Conservation (phyloP, 257 asterid species). For the Solanum rostratum region DNA sequence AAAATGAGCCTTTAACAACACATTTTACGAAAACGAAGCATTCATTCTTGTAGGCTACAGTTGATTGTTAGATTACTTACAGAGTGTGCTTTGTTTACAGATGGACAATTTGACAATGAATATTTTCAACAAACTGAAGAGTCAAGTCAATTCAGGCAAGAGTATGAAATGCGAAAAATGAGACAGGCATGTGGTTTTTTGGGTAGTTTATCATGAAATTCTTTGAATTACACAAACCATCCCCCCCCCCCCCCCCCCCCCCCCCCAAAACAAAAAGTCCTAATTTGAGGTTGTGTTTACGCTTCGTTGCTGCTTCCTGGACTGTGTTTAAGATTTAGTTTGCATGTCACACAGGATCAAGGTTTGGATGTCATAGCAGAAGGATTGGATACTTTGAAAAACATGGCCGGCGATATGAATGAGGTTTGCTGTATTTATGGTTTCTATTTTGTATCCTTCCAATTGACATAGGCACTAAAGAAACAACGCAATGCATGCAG, state of each 20-base stretch:
- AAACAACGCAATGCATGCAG: slow-evolving; percentile 30
- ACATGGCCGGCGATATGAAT: slow-evolving; percentile 94
- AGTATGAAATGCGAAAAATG: slow-evolving; percentile 95
- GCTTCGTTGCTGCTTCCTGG: not conserved
- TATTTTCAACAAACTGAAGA: slow-evolving; percentile 91
- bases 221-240: not conserved
- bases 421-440: slow-evolving; percentile 52
- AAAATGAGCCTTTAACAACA: not conserved
- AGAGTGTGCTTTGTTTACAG: slow-evolving; percentile 30
- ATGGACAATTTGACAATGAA: slow-evolving; percentile 79
- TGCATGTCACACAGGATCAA: slow-evolving; percentile 54
- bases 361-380: slow-evolving; percentile 90
- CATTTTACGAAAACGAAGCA: not conserved
- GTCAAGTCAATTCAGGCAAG: slow-evolving; percentile 85
- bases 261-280: too few species aligned
- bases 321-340: not conserved
- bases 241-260: not conserved
- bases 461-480: not conserved
- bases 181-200: slow-evolving; percentile 62
- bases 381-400: slow-evolving; percentile 87
- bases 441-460: slow-evolving; percentile 6
- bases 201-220: not conserved
- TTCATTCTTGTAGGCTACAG: not conserved
- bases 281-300: not conserved
- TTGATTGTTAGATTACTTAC: slow-evolving; percentile 9